Evolutionary conservation across 176 grass and related monocot genomes (phyloP).

Genomic region (Aegilops bicornis): DNA sequence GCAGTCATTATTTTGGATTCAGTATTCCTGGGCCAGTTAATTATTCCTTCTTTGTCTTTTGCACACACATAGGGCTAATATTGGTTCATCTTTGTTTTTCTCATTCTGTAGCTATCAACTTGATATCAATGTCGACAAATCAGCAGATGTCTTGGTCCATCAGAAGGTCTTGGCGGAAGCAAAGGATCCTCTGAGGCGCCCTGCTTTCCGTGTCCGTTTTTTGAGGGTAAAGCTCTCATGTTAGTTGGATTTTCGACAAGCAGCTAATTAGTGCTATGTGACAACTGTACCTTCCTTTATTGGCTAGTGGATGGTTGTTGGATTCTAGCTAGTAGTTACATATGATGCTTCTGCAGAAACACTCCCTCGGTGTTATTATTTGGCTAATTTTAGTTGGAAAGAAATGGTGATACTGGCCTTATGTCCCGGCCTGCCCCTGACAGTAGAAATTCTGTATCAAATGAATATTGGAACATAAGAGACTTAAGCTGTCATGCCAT

Average conservation of each 20-base stretch:
- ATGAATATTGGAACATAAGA: constrained; percentile 15
- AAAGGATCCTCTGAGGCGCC: constrained; percentile 69
- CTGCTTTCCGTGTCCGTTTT: constrained; percentile 73
- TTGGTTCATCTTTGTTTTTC: constrained; percentile 24
- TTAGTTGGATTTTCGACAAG: constrained; percentile 25
- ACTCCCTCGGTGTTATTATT: neutral
- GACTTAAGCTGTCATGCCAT: neutral
- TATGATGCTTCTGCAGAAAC: neutral
- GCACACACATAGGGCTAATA: constrained; percentile 21
- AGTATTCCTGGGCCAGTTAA: constrained; percentile 18
- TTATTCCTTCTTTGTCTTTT: constrained; percentile 19
- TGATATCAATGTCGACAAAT: constrained; percentile 78
- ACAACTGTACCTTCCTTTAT: constrained; percentile 21
- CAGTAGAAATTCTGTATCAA: neutral
- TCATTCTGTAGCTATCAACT: constrained; percentile 63
- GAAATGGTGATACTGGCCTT: neutral
- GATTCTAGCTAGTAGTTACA: constrained; percentile 10
- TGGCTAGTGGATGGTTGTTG: constrained; percentile 11
- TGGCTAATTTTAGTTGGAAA: neutral
- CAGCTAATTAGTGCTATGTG: constrained; percentile 9
- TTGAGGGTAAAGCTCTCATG: constrained; percentile 58
- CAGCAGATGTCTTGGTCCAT: constrained; percentile 70
- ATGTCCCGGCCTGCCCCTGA: neutral
- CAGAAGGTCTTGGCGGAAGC: constrained; percentile 72
- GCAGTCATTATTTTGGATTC: constrained; percentile 13